phyloP scores from a whole-genome alignment of 495 filamentous ascomycete species.

The Neurospora sp. region DNA sequence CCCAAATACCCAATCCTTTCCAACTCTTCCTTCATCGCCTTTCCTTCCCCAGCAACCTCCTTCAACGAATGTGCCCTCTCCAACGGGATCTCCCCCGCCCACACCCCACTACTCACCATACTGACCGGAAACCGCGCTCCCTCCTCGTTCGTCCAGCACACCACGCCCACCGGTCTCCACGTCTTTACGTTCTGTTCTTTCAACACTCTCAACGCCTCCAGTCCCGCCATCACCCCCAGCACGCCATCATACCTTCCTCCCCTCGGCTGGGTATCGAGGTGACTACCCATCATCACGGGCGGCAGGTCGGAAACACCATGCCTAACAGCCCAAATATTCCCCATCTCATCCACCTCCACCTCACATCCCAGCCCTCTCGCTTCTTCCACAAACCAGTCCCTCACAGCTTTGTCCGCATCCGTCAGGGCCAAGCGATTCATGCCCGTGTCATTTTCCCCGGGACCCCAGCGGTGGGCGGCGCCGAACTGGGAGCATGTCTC shows the following conservation, averaged over 20 bases:
- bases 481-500: constrained; percentile 47
- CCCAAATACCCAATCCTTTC: constrained; percentile 65
- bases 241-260: constrained; percentile 74
- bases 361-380: constrained; percentile 54
- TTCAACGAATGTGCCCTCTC: constrained; percentile 47
- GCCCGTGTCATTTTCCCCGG: constrained; percentile 32
- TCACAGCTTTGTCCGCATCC: constrained; percentile 57
- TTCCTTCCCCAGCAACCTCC: constrained; percentile 37
- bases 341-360: constrained; percentile 35
- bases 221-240: constrained; percentile 58
- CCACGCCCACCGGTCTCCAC: constrained; percentile 57
- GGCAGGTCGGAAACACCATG: constrained; percentile 37
- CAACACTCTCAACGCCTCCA: constrained; percentile 61
- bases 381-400: constrained; percentile 67
- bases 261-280: constrained; percentile 70
- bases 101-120: constrained; percentile 69
- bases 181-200: constrained; percentile 61
- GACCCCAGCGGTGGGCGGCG: constrained; percentile 6
- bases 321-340: constrained; percentile 67
- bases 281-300: constrained; percentile 56
- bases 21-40: constrained; percentile 59
- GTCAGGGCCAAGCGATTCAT: constrained; percentile 51
- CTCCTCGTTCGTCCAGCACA: constrained; percentile 84
- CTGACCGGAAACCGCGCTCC: constrained; percentile 71
- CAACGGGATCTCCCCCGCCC: constrained; percentile 57